Base-by-base conservation (phyloP, 352 stramenopile species). In the Albugo laibachii region DNA sequence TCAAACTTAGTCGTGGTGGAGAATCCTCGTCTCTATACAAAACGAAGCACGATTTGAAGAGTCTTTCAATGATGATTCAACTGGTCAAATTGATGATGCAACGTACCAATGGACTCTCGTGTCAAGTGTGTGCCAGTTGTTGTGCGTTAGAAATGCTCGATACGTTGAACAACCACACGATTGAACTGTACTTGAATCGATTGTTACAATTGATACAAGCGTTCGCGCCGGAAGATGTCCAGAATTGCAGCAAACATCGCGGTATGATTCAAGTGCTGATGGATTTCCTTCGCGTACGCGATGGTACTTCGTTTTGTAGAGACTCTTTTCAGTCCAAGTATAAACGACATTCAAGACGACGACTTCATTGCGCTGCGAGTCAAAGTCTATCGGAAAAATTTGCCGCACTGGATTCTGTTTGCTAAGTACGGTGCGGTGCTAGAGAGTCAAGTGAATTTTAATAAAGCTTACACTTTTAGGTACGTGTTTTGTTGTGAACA, bases 21-120 rank as follows among this genome's bases (percentile, higher is more conserved):
- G 79, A 80, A 57, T 76, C 66, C 45, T 80, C 67, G 41, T 70
- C 63, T 18, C 65, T 80, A 52, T 82, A 81, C 65, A 88, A 88
- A 67, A 83, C 66, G 50, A 83, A 81, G 52, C 68, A 85, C 53
- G 72, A 85, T 55, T 83, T 85, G 49, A 78, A 80, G 56, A 81
- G 66, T 56, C 67, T 84, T 47, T 61, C 82, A 36, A 66, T 81
- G 57, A 84, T 84, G 72, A 81, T 84, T 53, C 72, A 75, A 57
- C 72, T 84, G 27, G 69, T 81, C 10, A 68, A 62, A 35, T 66
- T 70, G 54, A 84, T 84, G 72, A 65, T 61, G 38, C 38, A 31
- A 31, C 67, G 69, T 40, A 63, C 60, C 52, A 64, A 65, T 50
- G 15, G 15, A 35, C 15, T 2, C 2, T 63, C 53, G 27, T 83